Evolutionary conservation across 352 stramenopile species (phyloP).

Genomic region (Pythium dissotocum): DNA sequence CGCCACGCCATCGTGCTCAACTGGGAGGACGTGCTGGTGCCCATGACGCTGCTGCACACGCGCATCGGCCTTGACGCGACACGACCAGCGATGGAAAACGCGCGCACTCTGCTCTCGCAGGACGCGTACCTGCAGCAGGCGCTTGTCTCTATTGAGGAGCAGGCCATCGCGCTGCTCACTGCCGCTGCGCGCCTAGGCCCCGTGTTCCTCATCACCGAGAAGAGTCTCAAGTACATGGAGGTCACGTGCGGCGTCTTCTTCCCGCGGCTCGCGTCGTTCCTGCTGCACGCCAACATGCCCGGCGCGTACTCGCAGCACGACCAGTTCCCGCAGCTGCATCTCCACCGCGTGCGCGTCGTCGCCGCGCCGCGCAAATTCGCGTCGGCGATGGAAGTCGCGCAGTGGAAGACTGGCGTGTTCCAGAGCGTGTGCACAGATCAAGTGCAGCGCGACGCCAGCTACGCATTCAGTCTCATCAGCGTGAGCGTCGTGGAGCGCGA

Average conservation of each 20-base stretch:
- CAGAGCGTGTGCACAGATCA: constrained; percentile 40
- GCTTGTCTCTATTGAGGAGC: constrained; percentile 50
- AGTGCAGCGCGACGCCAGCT: constrained; percentile 24
- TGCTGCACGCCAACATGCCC: constrained; percentile 36
- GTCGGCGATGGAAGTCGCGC: constrained; percentile 33
- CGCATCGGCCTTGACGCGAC: constrained; percentile 46
- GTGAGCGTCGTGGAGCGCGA: constrained; percentile 34
- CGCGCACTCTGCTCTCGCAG: constrained; percentile 29
- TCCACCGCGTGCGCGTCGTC: constrained; percentile 40
- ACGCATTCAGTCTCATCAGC: constrained; percentile 44
- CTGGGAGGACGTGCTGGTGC: constrained; percentile 62
- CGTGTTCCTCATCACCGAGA: constrained; percentile 56
- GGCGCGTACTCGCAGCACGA: constrained; percentile 24
- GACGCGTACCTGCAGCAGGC: constrained; percentile 58
- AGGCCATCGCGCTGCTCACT: constrained; percentile 46
- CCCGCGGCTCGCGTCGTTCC: constrained; percentile 42
- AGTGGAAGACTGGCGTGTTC: constrained; percentile 48
- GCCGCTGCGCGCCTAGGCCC: constrained; percentile 40
- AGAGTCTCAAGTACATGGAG: constrained; percentile 49
- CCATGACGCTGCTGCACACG: constrained; percentile 41
- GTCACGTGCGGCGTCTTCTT: constrained; percentile 49
- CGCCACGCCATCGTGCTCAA: constrained; percentile 45
- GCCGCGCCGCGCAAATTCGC: constrained; percentile 43
- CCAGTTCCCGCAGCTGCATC: constrained; percentile 12
- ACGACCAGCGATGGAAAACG: constrained; percentile 33